Evolutionary conservation across 768 basidiomycete species (phyloP).

Genomic region (Dentipellis fragilis): DNA sequence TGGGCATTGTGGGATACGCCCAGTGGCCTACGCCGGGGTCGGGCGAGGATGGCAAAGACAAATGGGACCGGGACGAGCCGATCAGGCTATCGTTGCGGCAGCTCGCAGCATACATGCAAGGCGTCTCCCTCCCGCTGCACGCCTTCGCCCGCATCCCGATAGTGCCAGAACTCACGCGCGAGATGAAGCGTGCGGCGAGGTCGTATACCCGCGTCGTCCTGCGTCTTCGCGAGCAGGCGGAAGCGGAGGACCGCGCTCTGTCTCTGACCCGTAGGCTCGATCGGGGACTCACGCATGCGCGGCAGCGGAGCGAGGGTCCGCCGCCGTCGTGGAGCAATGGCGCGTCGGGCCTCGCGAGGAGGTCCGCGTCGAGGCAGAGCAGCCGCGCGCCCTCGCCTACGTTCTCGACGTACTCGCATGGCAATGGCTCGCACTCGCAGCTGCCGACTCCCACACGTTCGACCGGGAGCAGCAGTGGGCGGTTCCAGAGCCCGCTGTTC

Average conservation of each 20-base stretch:
- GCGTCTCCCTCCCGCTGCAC: constrained; percentile 66
- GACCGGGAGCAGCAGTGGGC: not conserved
- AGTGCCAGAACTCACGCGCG: constrained; percentile 32
- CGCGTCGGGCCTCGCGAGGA: constrained; percentile 7
- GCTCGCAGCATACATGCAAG: constrained; percentile 69
- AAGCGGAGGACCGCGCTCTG: constrained; percentile 32
- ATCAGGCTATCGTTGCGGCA: constrained; percentile 63
- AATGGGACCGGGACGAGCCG: constrained; percentile 33
- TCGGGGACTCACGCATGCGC: not conserved
- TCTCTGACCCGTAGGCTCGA: not conserved
- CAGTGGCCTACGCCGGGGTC: constrained; percentile 35
- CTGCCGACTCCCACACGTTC: not conserved
- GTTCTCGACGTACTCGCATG: constrained; percentile 35
- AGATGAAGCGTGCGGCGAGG: constrained; percentile 51
- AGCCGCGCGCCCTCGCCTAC: constrained; percentile 66
- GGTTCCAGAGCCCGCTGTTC: constrained; percentile 65
- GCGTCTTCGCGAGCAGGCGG: constrained; percentile 70
- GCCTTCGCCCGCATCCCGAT: constrained; percentile 48
- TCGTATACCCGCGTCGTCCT: constrained; percentile 76
- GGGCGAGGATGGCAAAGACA: not conserved
- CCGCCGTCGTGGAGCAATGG: constrained; percentile 11
- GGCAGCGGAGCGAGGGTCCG: constrained; percentile 3
- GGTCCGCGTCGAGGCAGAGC: constrained; percentile 29
- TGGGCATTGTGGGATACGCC: constrained; percentile 62
- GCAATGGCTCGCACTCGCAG: constrained; percentile 11